Evolutionary conservation across 495 filamentous ascomycete species (phyloP), one percentile per base, ranked within the genome.

Genomic region (Aspergillus coremiiformis): DNA sequence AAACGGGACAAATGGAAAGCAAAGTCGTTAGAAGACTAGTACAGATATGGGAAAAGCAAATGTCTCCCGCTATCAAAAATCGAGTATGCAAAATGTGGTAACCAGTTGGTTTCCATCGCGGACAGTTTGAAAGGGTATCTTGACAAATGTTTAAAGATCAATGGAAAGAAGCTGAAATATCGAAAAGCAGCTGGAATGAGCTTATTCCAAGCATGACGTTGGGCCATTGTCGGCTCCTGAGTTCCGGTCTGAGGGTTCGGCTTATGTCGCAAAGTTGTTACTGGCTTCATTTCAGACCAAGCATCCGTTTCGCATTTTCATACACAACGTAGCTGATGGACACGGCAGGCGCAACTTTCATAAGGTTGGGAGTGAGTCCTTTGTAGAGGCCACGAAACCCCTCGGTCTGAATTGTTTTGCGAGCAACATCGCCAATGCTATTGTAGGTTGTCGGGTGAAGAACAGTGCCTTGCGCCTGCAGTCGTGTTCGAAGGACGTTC

Each of bases 301-400:
- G 72, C 23, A 85, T 65, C 48, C 78, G 81, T 74, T 98, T 98
- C 45, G 88, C 81, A 62, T 96, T 95, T 68, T 98, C 93, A 65
- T 98, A 98, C 44, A 93, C 90, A 66, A 97, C 87, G 75, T 95
- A 98, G 37, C 92, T 90, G 67, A 99, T 99, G 53, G 88, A 94
- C 21, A 99, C 88, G 42, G 93, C 92, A 0, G 93, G 93, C 8
- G 92, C 90, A 29, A 99, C 93, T 70, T 99, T 99, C 59, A 97
- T 77, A 17, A 99, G 78, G 60, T 97, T 99, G 22, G 93, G 93
- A 23, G 92, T 96, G 52, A 96, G 73, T 2, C 93, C 93, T 66
- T 93, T 95, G 76, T 95, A 99, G 49, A 99, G 75, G 0, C 93
- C 94, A 44, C 86, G 77, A 20, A 87, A 54, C 1, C 93, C 94